Base-by-base conservation (phyloP, 768 basidiomycete species). In the Suillus lakei region DNA sequence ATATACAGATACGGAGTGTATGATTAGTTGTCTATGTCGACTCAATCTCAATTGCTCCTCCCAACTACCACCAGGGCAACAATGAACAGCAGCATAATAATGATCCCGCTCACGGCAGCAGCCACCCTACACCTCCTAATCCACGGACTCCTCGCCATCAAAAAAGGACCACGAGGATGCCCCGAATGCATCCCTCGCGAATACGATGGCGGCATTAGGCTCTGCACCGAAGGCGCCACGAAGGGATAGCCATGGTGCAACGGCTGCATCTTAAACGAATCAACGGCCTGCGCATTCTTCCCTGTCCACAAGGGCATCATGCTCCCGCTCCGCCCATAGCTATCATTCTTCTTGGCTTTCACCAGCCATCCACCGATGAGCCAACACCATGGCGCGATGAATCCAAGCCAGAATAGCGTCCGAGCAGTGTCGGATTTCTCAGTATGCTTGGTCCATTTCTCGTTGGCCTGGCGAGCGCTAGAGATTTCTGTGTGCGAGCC, bases 361-460 rank as follows among this genome's bases (percentile, higher is more conserved):
- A 87, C 78, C 64, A 90, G 84, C 91, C 91, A 92, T 5, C 91
- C 91, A 0, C 91, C 91, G 16, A 92, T 81, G 53, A 92, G 82
- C 91, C 91, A 92, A 61, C 91, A 83, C 75, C 89, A 85, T 0
- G 91, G 91, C 54, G 84, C 88, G 55, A 91, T 64, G 69, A 92
- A 92, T 4, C 91, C 91, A 0, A 88, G 64, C 88, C 89, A 92
- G 77, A 92, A 92, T n/a, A 91, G 78, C 73, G 88, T 83, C 70
- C 84, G 83, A 3, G 85, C 80, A 0, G 85, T 69, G 34, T 78
- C 72, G 32, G 61, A n/a, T 7, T 64, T 64, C 28, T 71, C 68
- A 1, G 41, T 50, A 34, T 36, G 66, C 10, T 59, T 15, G 26
- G 23, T 26, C 76, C 73, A 67, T n/a, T 50, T 64, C 13, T 63